A percentile compares a stretch with the other conserved stretches of the same genome.
These are phyloP conservation scores for Verticillium isaacii DNA, from an alignment of 2,329 filamentous ascomycete genomes.

Conservation along the genomic window DNA sequence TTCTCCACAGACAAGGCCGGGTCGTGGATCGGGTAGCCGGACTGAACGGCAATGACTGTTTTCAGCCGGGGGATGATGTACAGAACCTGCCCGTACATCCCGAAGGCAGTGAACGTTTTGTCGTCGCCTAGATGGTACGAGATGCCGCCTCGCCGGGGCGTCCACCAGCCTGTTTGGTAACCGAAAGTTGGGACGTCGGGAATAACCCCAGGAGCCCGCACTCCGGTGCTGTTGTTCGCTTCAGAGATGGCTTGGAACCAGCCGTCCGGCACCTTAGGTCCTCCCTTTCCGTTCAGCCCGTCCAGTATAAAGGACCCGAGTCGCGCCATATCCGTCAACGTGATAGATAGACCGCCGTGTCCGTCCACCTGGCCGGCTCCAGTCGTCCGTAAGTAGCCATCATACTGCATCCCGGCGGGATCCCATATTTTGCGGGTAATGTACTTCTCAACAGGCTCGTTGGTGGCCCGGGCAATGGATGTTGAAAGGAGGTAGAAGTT, in stretches of 20 bases:
- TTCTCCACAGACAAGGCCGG: not conserved
- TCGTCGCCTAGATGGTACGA: not conserved
- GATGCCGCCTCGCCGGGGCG: not conserved
- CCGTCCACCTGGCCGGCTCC: not conserved
- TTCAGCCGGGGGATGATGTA: not conserved
- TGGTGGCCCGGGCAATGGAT: not conserved
- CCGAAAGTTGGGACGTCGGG: not conserved
- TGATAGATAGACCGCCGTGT: not conserved
- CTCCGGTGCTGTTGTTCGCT: not conserved
- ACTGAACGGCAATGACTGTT: not conserved
- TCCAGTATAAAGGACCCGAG: not conserved
- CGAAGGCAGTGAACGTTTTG: not conserved
- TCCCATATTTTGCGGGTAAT: not conserved
- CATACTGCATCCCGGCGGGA: not conserved
- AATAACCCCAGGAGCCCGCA: not conserved
- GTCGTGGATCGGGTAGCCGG: not conserved
- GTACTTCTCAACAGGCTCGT: not conserved
- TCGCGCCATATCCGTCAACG: not conserved
- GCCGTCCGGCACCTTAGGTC: not conserved
- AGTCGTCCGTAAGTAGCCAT: not conserved
- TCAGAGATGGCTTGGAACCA: not conserved
- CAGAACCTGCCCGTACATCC: not conserved
- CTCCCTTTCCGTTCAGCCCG: not conserved
- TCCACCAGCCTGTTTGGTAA: not conserved
- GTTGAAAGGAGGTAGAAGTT: not conserved